Evolutionary conservation across 2,329 filamentous ascomycete species (phyloP), one percentile per base, ranked within the genome.

Genomic region (Sordariomycetes sp.): DNA sequence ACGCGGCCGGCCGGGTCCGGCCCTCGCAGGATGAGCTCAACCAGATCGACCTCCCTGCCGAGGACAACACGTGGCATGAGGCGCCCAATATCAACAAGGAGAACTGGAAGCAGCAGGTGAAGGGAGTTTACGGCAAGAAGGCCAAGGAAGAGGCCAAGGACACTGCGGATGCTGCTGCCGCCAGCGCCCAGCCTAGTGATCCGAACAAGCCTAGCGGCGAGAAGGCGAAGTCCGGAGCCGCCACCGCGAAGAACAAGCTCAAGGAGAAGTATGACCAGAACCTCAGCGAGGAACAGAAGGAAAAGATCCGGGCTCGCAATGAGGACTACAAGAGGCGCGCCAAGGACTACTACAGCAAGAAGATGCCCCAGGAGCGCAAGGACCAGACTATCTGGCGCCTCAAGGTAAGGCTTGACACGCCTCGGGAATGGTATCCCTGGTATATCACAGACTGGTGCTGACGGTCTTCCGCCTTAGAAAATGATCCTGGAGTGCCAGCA

Each of bases 401-500:
- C 64, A 99, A 84, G 54, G 69, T 72, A 65, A 55, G 65, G 10
- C 43, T 48, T 48, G 14, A 22, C 22, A n/a, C 46, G 2, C 46
- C 20, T 16, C 12, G 12, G 3, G 14, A n/a, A 43, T 14, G 18
- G 4, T 43, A n/a, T 4, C 12, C 18, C 14, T 43, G 4, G 12
- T 8, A n/a, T 22, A 24, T 24, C 4, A 11, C 3, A 46, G 7
- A 2, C 16, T 2, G 16, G 6, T 22, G 43, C 64, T 70, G 63
- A 71, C 40, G 93, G 2, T 34, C 4, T 25, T 22, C n/a, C 12
- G 35, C 22, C 24, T 8, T 56, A 56, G 85, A 97, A 97, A 83
- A 96, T 97, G 88, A 77, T 99, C 46, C 85, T 97, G 53, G 94
- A 99, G 74, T 91, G 96, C 66, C 94, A 99, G 75, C 89, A 93